Evolutionary conservation across 129 eudicot species (phyloP).

Genomic region (Cynara cardunculus): DNA sequence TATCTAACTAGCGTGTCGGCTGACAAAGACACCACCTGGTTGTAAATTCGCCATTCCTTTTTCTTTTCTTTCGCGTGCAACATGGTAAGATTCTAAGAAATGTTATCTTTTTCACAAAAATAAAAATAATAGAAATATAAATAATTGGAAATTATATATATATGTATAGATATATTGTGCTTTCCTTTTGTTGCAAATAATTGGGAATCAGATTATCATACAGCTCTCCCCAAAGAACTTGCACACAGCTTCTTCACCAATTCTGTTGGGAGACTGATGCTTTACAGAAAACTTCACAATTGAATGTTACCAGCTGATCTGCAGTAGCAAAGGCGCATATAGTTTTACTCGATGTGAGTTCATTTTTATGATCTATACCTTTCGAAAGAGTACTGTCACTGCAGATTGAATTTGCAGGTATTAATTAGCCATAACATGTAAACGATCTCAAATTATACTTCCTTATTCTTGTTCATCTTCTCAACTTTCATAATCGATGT

Average conservation of each 20-base stretch:
- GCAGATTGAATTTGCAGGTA: slow-evolving; percentile 18
- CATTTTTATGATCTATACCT: slow-evolving; percentile 15
- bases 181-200: slow-evolving; percentile 21
- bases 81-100: slow-evolving; percentile 52
- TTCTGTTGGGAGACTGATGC: slow-evolving; percentile 17
- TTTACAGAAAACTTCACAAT: slow-evolving; percentile 23
- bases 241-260: slow-evolving; percentile 22
- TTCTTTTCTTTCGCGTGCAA: slow-evolving; percentile 58
- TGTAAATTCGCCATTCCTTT: slow-evolving; percentile 57
- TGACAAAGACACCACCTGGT: slow-evolving; percentile 53
- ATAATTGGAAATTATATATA: slow-evolving; percentile 8
- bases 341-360: slow-evolving; percentile 32
- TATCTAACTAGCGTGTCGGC: slow-evolving; percentile 33
- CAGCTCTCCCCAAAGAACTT: slow-evolving; percentile 28
- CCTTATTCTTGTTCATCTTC: slow-evolving; percentile 17
- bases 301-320: slow-evolving; percentile 25
- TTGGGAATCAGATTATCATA: not conserved
- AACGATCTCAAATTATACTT: slow-evolving; percentile 7
- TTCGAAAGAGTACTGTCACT: slow-evolving; percentile 15
- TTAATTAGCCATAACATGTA: slow-evolving; percentile 7
- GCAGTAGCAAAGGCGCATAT: slow-evolving; percentile 35
- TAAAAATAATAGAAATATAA: not conserved
- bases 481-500: slow-evolving; percentile 11
- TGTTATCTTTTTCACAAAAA: slow-evolving; percentile 21
- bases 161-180: slow-evolving; percentile 6